Evolutionary conservation across 2,329 filamentous ascomycete genomes (phyloP).

Genomic region (Chalaropsis thielavioides): DNA sequence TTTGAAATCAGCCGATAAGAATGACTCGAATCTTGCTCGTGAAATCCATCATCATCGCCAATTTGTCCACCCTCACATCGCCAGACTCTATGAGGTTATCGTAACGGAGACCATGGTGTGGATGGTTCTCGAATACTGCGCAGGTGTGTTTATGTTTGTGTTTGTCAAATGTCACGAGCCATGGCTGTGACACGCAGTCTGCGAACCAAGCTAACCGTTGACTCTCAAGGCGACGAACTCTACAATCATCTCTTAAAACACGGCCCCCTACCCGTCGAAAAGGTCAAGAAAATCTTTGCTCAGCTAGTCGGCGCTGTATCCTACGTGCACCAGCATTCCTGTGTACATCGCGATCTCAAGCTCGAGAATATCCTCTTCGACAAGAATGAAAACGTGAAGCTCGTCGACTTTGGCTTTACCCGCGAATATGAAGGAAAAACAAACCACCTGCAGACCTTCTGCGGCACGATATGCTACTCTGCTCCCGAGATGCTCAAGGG

Average conservation of each 20-base stretch:
- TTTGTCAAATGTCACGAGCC: conserved; percentile 10
- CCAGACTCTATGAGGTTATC: conserved; percentile 91
- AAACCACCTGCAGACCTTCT: conserved; percentile 93
- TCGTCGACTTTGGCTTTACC: conserved; percentile 97
- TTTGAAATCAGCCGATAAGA: conserved; percentile 92
- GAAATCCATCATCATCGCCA: conserved; percentile 98
- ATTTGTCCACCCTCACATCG: conserved; percentile 94
- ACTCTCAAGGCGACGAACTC: conserved; percentile 65
- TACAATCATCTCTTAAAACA: conserved; percentile 90
- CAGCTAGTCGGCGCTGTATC: conserved; percentile 89
- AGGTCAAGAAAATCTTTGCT: conserved; percentile 90
- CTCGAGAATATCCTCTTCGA: conserved; percentile 67
- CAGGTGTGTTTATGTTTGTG: conserved; percentile 40
- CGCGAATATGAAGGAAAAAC: conserved; percentile 91
- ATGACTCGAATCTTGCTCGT: conserved; percentile 85
- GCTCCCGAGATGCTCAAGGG: conserved; percentile 97
- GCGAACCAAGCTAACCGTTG: not conserved
- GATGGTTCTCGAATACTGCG: conserved; percentile 93
- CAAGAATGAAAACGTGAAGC: conserved; percentile 92
- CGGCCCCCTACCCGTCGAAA: conserved; percentile 67
- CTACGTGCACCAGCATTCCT: conserved; percentile 89
- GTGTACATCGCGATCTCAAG: conserved; percentile 92
- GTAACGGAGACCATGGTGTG: conserved; percentile 91
- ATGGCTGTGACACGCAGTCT: not conserved
- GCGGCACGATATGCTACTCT: conserved; percentile 93